Evolutionary conservation across 352 stramenopile species (phyloP), one percentile per base, ranked within the genome.

Genomic region (Pythium utonaiense): DNA sequence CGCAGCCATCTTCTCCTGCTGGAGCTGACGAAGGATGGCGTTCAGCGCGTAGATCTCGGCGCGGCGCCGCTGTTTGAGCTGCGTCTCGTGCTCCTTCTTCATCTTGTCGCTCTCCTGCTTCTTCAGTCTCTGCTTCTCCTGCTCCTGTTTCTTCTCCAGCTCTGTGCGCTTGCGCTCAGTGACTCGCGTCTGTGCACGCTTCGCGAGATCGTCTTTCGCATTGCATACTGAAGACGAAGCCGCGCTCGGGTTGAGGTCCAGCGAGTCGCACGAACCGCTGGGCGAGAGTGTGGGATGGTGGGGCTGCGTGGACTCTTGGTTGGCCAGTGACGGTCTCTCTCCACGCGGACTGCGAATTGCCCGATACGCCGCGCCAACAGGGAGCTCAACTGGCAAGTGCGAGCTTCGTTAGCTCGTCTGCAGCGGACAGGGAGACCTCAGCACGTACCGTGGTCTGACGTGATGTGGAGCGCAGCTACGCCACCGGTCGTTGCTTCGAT

Each of bases 11-110:
- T 90, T 90, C 16, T 76, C 76, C 52, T 88, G 80, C 50, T 90
- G 80, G 17, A 90, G 57, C 52, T 86, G 66, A 14, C 75, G 66
- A 53, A 90, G 63, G 19, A 88, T 65, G 10, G 80, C 74, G 50
- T 90, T 88, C 3, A 90, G 70, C 22, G 80, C 78, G 66, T 90
- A 90, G 51, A 90, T 90, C 62, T 90, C 80, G 21, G 80, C 74
- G 19, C 80, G 79, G 10, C 79, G 75, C 1, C 77, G 73, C 28
- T 79, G 71, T 41, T 80, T 80, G 40, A 69, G 67, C 33, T 77
- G 64, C 2, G 48, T 68, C n/a, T 71, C 66, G 25, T 78, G 73
- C 27, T 84, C 78, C 48, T 77, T 76, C 45, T 61, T 67, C 13
- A 71, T 51, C n/a, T 82, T 82, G 31, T 86, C 76, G 25, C 68